Base-by-base conservation (phyloP, 805 yeast genomes). In the Wickerhamiella qilinensis region DNA sequence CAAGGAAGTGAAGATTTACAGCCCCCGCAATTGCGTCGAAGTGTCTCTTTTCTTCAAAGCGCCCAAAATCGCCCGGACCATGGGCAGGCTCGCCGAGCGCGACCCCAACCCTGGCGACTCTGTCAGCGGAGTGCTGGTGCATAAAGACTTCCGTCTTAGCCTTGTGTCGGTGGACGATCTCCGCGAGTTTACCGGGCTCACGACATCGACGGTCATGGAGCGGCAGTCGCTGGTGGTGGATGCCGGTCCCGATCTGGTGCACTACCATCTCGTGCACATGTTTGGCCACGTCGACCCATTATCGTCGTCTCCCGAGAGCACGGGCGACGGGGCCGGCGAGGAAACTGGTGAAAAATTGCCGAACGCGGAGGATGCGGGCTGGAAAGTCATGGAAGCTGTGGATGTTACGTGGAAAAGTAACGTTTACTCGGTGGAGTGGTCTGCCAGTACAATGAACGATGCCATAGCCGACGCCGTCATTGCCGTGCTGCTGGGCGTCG, bases 191-290 rank as follows among this genome's bases (percentile, higher is more conserved):
- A 75, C 94, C 0, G 91, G 83, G 37, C 64, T 91, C 40, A 76
- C 93, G 0, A 80, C 96, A 0, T 81, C 94, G 0, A 68, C 80
- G 11, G 75, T 91, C 24, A 76, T 75, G 52, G 94, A 93, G 46
- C 69, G 80, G 46, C 95, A 88, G 55, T 68, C 75, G 6, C 62
- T 91, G 17, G 70, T 71, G 38, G 80, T 91, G 35, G 75, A 77
- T 53, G 93, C 95, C 3, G 81, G 80, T 33, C 71, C 81, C 25
- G 79, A 81, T 34, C 64, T 91, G 41, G 73, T 91, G 43, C 69
- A 71, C 43, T 91, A 93, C 85, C 97, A 91, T 54, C 68, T 91
- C 41, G 73, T 77, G 42, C 97, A 86, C 54, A 91, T 91, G 98
- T 91, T 88, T 67, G 97, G 96, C 1, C 71, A 67, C 51, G 40